Percentiles rank a stretch among this genome's conserved stretches.
These are phyloP conservation scores for Fragaria ananassa DNA, from an alignment of 306 rosid species.

Conservation along the genomic window DNA sequence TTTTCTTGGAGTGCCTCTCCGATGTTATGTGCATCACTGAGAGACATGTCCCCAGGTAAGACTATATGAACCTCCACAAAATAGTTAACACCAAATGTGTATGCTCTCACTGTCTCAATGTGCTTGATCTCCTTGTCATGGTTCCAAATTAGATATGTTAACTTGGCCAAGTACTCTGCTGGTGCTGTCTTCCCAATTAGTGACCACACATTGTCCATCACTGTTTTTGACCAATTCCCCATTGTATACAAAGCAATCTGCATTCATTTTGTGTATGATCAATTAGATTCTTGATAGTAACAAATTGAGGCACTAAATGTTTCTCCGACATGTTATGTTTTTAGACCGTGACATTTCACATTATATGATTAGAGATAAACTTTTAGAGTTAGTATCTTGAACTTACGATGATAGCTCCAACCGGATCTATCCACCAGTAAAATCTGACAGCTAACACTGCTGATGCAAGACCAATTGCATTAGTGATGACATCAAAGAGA, in stretches of 20 bases:
- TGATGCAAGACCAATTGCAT: conserved; percentile 65
- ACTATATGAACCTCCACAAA: conserved; percentile 86
- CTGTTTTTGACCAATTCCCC: conserved; percentile 82
- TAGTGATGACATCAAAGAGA: conserved; percentile 85
- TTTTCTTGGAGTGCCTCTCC: conserved; percentile 89
- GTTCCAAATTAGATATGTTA: conserved; percentile 82
- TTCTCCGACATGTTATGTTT: background rate
- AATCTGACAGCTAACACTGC: conserved; percentile 77
- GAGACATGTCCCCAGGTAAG: conserved; percentile 59
- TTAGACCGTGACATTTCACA: background rate
- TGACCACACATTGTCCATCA: conserved; percentile 84
- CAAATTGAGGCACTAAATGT: background rate
- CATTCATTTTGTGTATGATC: background rate
- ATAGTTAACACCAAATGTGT: conserved; percentile 68
- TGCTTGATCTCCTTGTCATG: conserved; percentile 68
- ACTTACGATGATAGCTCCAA: conserved; percentile 75
- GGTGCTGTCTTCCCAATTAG: conserved; percentile 78
- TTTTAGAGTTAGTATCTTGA: background rate
- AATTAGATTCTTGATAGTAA: background rate
- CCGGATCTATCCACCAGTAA: conserved; percentile 91
- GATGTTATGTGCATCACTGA: conserved; percentile 66
- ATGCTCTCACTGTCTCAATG: conserved; percentile 77
- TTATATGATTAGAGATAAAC: background rate
- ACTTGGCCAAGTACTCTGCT: conserved; percentile 70
- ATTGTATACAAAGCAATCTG: conserved; percentile 90